phyloP scores from a whole-genome alignment of 352 stramenopile genomes.

The Phytopythium litorale region DNA sequence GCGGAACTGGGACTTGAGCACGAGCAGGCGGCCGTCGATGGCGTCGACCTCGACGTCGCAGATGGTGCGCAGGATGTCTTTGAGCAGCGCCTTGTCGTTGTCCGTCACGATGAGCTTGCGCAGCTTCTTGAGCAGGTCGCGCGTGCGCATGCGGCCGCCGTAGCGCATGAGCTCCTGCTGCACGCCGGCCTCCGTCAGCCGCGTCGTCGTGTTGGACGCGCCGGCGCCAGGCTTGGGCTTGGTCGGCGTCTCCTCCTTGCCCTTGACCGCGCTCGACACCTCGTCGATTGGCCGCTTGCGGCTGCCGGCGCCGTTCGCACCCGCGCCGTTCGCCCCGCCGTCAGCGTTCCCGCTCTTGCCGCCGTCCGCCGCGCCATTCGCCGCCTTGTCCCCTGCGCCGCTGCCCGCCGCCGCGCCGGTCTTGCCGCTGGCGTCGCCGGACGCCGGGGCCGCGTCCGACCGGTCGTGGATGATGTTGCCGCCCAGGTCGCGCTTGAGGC shows the following conservation, averaged over 20 bases:
- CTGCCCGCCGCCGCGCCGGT: conserved; percentile 11
- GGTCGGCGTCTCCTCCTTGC: conserved; percentile 43
- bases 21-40: conserved; percentile 75
- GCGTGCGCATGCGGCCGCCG: conserved; percentile 76
- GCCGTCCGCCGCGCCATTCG: conserved; percentile 8
- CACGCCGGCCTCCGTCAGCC: conserved; percentile 76
- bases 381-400: conserved; percentile 17
- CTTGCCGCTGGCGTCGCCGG: conserved; percentile 17
- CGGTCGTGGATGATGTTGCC: conserved; percentile 78
- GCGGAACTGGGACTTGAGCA: conserved; percentile 87
- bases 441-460: conserved; percentile 16
- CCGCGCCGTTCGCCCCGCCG: background rate
- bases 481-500: conserved; percentile 71
- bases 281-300: background rate
- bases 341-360: conserved; percentile 43
- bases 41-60: conserved; percentile 83
- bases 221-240: conserved; percentile 35
- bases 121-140: conserved; percentile 72
- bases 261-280: background rate
- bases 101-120: conserved; percentile 81
- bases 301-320: background rate
- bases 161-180: conserved; percentile 83
- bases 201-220: conserved; percentile 19
- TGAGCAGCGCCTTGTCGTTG: conserved; percentile 77
- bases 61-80: conserved; percentile 86